Evolutionary conservation across 306 rosid species (phyloP), one percentile per base, ranked within the genome.

Genomic region (Abrus pulchellus): DNA sequence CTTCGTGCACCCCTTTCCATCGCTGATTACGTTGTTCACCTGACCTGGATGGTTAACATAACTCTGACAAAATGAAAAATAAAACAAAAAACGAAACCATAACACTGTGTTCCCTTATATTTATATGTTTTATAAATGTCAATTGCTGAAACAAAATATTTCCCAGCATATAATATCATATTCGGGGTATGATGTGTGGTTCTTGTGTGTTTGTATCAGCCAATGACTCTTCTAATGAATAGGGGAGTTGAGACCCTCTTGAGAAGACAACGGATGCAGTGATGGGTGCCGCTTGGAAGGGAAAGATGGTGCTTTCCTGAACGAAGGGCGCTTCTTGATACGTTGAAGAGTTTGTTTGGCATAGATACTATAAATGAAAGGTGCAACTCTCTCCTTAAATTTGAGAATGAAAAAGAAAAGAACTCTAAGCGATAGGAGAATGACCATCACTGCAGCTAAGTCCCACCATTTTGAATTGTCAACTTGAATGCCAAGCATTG

Each of bases 391-490:
- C 87, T 92, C 99, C 85, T 82, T 89, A 28, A 91, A 80, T 85
- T 91, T 91, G 61, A 94, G 94, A 62, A 91, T 76, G 71, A 86
- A 67, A 73, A 92, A 86, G 86, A 92, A 93, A 84, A 89, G 54
- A 48, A 94, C 41, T 86, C 93, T 91, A n/a, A 71, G 87, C 45
- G 84, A 34, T 14, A 91, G 36, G 71, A 90, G 90, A 81, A 91
- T 68, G 80, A 67, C 9, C 12, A 74, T 49, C 28, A 94, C 87
- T 32, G 91, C 95, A 38, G 86, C 95, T 7, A 92, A 72, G 83
- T 94, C 99, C 99, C 92, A 91, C 99, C 98, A 94, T 79, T 94
- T 91, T 9, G 97, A 92, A 68, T 87, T 78, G 28, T 87, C 88
- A 79, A 80, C 83, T 63, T 72, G 62, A 81, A 91, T 68, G 3